Conservation (phyloP, 495 filamentous ascomycete genomes). For the Xylaria venustula region DNA sequence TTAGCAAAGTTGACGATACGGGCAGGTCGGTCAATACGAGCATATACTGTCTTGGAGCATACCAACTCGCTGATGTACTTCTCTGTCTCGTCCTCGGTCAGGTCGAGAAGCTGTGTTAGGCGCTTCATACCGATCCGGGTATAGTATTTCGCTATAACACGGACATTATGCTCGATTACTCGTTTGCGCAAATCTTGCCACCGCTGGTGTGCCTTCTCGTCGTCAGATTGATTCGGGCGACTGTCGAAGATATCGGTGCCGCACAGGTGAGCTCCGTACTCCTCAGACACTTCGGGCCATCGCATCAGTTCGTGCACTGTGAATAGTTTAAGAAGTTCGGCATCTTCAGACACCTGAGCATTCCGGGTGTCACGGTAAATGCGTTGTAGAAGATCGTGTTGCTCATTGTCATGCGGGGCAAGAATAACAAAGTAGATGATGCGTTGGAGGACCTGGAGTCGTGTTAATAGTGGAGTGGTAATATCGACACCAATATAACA, state of each 20-base stretch:
- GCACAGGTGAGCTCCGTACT: constrained; percentile 87
- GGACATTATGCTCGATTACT: constrained; percentile 98
- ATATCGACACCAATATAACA: constrained; percentile 28
- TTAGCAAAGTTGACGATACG: constrained; percentile 90
- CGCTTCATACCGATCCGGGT: constrained; percentile 91
- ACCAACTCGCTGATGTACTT: constrained; percentile 96
- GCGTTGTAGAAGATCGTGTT: constrained; percentile 94
- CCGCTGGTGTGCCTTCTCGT: constrained; percentile 74
- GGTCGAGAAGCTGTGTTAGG: constrained; percentile 82
- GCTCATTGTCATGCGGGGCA: constrained; percentile 96
- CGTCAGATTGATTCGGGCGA: constrained; percentile 56
- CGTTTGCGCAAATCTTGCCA: constrained; percentile 96
- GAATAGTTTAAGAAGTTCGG: constrained; percentile 84
- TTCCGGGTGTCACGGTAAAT: constrained; percentile 72
- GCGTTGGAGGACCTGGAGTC: constrained; percentile 75
- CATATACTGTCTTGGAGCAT: constrained; percentile 93
- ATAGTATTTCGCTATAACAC: constrained; percentile 97
- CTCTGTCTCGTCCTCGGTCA: constrained; percentile 93
- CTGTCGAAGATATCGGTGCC: constrained; percentile 84
- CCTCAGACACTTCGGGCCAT: constrained; percentile 86
- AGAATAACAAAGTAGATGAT: constrained; percentile 98
- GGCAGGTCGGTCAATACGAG: constrained; percentile 94
- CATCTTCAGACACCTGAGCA: constrained; percentile 67
- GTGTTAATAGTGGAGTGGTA: background rate
- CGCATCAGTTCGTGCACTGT: constrained; percentile 96